Conservation (phyloP, 2,329 filamentous ascomycete species). For the Fusarium heterosporum region DNA sequence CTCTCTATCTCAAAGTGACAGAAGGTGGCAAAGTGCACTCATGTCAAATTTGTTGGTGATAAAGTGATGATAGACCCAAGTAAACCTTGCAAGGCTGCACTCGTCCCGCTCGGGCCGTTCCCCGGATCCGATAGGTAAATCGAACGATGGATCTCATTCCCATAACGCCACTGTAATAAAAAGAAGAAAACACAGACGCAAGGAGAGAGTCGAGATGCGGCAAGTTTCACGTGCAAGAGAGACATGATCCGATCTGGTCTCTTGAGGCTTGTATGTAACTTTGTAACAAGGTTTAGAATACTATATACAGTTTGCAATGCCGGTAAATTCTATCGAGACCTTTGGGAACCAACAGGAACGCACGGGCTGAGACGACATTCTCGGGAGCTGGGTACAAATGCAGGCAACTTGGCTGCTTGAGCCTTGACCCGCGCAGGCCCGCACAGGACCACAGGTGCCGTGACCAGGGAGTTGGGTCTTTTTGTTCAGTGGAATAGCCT, state of each 20-base stretch:
- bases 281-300: neutral
- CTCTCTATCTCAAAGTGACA: neutral
- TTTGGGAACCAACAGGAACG: constrained; percentile 22
- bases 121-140: constrained; percentile 30
- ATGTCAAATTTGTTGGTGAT: constrained; percentile 3
- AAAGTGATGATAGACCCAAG: neutral
- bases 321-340: constrained; percentile 4
- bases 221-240: constrained; percentile 2
- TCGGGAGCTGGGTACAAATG: constrained; percentile 14
- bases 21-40: neutral
- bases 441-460: too few relatives aligned
- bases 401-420: constrained; percentile 24
- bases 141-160: constrained; percentile 2
- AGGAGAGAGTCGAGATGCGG: constrained; percentile 18
- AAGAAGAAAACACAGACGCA: neutral
- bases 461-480: constrained; percentile 37
- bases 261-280: neutral
- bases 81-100: constrained; percentile 17
- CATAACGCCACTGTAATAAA: neutral
- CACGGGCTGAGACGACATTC: constrained; percentile 12
- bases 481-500: constrained; percentile 23
- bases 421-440: too few relatives aligned
- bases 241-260: constrained; percentile 29
- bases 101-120: constrained; percentile 36
- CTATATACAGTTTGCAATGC: too few relatives aligned